Evolutionary conservation across 495 filamentous ascomycete genomes (phyloP), one percentile per base, ranked within the genome.

Genomic region (Aspergillus avenaceus): DNA sequence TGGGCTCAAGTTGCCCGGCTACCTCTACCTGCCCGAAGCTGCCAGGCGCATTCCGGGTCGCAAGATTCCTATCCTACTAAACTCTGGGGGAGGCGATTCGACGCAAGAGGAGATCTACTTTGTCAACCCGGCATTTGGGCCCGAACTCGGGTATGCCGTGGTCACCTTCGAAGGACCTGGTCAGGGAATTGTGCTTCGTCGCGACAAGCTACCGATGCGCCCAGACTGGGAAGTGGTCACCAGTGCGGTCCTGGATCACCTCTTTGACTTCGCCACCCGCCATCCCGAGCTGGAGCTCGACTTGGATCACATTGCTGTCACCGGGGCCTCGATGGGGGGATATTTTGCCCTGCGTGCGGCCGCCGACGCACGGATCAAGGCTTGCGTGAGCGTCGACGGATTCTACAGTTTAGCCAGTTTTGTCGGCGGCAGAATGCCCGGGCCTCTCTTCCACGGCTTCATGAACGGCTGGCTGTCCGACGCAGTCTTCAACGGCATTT

Each of bases 131-230:
- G 41, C 55, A 0, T 41, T n/a, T 0, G 77, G 53, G 0, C 55
- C 41, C 0, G 42, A 52, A 0, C 38, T 63, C 0, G 79, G 79
- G 0, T 82, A 81, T 49, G 74, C 76, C 0, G 68, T 69, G 0
- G 36, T 81, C 5, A 69, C 60, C 0, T 74, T 72, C 29, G 76
- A 80, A 2, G 77, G 75, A 0, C 78, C 78, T 0, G 76, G 78
- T 0, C 78, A 82, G 46, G 77, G 77, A 0, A 45, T 74, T 2
- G 34, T 61, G 0, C 59, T 77, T 0, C 55, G 61, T 0, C 51
- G 57, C 0, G 34, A 73, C 27, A 53, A 51, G 9, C 3, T 67
- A 3, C 22, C 11, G 1, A 56, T 80, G 58, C 65, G 67, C 0
- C 63, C 66, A 0, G 71, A 74, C 57, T 64, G 63, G 61, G 63